Evolutionary conservation across 192 early-diverging fungal genomes (phyloP).

Genomic region (Backusella australiensis): DNA sequence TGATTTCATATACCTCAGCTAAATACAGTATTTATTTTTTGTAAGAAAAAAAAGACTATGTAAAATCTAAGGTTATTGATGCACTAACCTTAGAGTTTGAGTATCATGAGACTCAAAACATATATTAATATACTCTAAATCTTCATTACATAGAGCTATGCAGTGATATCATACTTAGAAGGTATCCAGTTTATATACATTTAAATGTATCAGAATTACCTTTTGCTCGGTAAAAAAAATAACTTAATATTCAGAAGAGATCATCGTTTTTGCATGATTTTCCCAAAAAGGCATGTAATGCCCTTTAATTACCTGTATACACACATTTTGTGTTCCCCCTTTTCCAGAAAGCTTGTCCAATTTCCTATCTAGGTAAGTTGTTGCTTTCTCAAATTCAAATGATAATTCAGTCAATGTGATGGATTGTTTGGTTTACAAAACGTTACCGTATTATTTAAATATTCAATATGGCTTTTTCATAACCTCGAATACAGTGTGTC

Average conservation of each 20-base stretch:
- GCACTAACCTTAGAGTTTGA: not conserved
- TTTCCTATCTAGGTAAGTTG: slow-evolving; percentile 81
- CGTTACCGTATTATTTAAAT: slow-evolving; percentile 74
- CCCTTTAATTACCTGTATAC: slow-evolving; percentile 74
- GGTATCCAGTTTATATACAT: slow-evolving; percentile 26
- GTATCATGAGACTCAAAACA: not conserved
- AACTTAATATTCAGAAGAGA: slow-evolving; percentile 81
- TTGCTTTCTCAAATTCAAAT: slow-evolving; percentile 71
- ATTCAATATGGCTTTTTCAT: slow-evolving; percentile 62
- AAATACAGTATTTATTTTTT: slow-evolving; percentile 5
- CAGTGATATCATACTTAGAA: not conserved
- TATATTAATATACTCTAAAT: not conserved
- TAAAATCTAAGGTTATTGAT: not conserved
- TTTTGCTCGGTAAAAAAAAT: slow-evolving; percentile 70
- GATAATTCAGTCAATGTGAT: slow-evolving; percentile 80
- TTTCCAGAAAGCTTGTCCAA: slow-evolving; percentile 57
- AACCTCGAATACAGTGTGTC: slow-evolving; percentile 80
- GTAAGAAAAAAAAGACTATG: not conserved
- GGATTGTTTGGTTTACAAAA: slow-evolving; percentile 73
- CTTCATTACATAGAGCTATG: not conserved
- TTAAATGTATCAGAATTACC: slow-evolving; percentile 40
- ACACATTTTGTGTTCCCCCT: slow-evolving; percentile 61
- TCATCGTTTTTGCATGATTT: slow-evolving; percentile 62
- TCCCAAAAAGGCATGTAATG: slow-evolving; percentile 88
- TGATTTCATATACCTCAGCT: not conserved